Base-by-base conservation (phyloP, 306 rosid species). In the Lathyrus tuberosus region DNA sequence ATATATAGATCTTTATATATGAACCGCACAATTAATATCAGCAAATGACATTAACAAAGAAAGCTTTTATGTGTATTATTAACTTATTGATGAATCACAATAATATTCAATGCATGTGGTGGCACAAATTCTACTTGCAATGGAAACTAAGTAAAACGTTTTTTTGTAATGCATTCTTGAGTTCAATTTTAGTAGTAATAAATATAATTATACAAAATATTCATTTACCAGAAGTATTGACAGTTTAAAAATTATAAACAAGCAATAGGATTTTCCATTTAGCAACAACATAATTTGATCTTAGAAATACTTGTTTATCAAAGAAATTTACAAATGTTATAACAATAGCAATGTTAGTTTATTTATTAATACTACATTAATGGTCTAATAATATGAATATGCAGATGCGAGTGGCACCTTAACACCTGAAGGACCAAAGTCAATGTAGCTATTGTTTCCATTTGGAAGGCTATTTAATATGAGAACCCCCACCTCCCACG, bases 241-340 rank as follows among this genome's bases (percentile, higher is more conserved):
- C 20, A 31, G 5, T 20, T 59, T 52, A 41, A 67, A 47, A 41
- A 16, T 28, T 61, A 44, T 17, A 8, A 6, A 70, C 31, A 62
- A 68, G n/a, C n/a, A 62, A 52, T 6, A 40, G 26, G 59, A 48
- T 20, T 52, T 61, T 42, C 14, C 31, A 38, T 40, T 37, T 18
- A 67, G 64, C 11, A 51, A 30, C 65, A 10, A 62, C 53, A 20
- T 44, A 54, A 66, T 37, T 17, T 43, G n/a, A 74, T 35, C 30
- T 57, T 67, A 44, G 69, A 75, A 75, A 67, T 31, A 35, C 67
- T 54, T 67, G 41, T 65, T 53, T 74, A 41, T 22, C 41, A 35
- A 58, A 51, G 62, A 20, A 67, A 67, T 10, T 7, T 60, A 52
- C 46, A 47, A 22, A 60, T 30, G 33, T 16, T 12, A 60, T 15